Percentiles rank a stretch among this genome's conserved stretches.
Conservation (phyloP, 1,284 basidiomycete genomes). For the Sporisorium graminicola region DNA sequence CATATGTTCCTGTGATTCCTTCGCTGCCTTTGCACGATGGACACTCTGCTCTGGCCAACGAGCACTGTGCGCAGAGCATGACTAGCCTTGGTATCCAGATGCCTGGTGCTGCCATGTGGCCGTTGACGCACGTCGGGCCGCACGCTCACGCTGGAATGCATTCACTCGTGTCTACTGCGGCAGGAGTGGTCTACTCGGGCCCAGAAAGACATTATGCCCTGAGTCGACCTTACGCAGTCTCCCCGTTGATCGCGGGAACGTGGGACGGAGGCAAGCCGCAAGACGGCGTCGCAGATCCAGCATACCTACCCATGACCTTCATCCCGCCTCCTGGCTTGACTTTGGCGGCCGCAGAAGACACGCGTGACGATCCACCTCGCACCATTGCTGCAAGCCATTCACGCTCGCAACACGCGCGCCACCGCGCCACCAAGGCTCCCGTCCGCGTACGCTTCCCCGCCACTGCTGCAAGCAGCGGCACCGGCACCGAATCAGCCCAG, state of each 20-base stretch:
- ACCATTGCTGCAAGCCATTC: background rate
- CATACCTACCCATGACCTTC: conserved; percentile 16
- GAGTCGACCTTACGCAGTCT: background rate
- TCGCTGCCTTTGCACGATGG: background rate
- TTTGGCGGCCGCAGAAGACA: background rate
- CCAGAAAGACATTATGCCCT: conserved; percentile 8
- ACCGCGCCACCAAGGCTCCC: background rate
- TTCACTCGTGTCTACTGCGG: background rate
- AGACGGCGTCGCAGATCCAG: background rate
- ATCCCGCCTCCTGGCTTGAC: conserved; percentile 16
- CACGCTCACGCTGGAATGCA: background rate
- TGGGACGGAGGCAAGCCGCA: conserved; percentile 5
- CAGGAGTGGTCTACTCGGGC: conserved; percentile 12
- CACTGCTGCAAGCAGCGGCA: background rate
- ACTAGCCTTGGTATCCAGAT: conserved; percentile 18
- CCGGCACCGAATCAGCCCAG: background rate
- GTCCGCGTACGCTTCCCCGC: conserved; percentile 16
- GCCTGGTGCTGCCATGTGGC: conserved; percentile 11
- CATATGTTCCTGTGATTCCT: conserved; percentile 12
- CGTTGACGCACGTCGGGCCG: background rate
- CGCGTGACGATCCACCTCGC: background rate
- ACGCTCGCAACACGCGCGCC: background rate
- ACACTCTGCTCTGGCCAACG: background rate
- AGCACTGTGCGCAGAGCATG: background rate
- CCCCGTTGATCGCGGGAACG: background rate